A percentile compares a stretch with the other conserved stretches of the same genome.
Conservation (phyloP, 768 basidiomycete species). For the Daedaleopsis sinensis region DNA sequence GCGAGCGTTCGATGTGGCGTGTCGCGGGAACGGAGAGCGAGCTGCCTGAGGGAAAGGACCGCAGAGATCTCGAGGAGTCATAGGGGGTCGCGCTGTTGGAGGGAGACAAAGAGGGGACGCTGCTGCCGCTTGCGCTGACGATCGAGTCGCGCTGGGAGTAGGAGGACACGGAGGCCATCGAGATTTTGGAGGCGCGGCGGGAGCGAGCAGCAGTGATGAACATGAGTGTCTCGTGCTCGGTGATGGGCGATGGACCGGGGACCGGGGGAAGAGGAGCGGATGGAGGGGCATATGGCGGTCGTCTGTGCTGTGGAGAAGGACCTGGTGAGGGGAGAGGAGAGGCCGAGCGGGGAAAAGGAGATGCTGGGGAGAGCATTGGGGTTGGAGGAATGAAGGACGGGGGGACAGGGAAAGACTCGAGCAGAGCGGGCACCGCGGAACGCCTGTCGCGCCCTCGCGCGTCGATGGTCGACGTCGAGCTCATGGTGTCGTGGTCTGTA, state of each 20-base stretch:
- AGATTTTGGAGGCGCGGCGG: conserved; percentile 38
- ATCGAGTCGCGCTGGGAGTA: conserved; percentile 33
- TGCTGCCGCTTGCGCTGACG: conserved; percentile 27
- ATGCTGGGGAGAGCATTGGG: conserved; percentile 15
- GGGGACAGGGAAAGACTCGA: conserved; percentile 36
- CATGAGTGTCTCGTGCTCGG: conserved; percentile 49
- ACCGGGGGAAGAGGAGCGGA: conserved; percentile 66
- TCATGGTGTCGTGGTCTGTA: conserved; percentile 16
- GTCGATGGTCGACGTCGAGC: conserved; percentile 18
- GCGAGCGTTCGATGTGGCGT: conserved; percentile 21
- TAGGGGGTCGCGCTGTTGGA: conserved; percentile 27
- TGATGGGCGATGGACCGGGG: conserved; percentile 62
- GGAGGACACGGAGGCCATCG: conserved; percentile 30
- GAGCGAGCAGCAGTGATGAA: conserved; percentile 41
- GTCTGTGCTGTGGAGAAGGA: conserved; percentile 7
- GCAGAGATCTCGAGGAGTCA: conserved; percentile 30
- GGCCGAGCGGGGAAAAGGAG: conserved; percentile 9
- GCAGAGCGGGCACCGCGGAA: conserved; percentile 31
- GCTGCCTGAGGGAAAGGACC: conserved; percentile 30
- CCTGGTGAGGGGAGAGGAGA: conserved; percentile 20
- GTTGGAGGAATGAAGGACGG: conserved; percentile 35
- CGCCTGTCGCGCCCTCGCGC: conserved; percentile 24
- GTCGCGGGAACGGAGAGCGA: conserved; percentile 27
- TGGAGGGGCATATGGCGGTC: conserved; percentile 53
- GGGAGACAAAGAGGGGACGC: conserved; percentile 24